phyloP scores from a whole-genome alignment of 805 yeast species.

The Candida suzukii region DNA sequence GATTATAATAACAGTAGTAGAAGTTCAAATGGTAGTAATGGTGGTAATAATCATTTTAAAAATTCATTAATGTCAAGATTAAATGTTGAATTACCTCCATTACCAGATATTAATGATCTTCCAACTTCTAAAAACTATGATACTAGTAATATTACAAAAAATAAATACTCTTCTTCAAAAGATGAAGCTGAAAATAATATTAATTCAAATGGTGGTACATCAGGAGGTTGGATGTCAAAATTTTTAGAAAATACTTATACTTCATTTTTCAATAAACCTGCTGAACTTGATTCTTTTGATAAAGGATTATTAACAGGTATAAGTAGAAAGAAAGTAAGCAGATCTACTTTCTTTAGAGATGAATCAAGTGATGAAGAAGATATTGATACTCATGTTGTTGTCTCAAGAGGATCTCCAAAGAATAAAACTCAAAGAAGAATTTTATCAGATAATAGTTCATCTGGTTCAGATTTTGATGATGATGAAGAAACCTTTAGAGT shows the following conservation, averaged over 20 bases:
- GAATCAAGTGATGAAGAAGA: constrained; percentile 24
- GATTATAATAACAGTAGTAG: no score
- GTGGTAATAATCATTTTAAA: background rate
- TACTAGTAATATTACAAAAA: no score
- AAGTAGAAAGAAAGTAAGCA: constrained; percentile 15
- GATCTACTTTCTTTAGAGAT: background rate
- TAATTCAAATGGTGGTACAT: background rate
- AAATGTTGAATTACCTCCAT: constrained; percentile 6
- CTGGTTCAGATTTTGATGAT: constrained; percentile 10
- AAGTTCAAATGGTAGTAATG: no score
- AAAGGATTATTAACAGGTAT: constrained; percentile 16
- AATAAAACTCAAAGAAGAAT: no score
- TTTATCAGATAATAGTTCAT: no score
- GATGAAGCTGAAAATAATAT: background rate
- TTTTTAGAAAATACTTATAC: constrained; percentile 11
- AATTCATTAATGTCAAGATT: background rate
- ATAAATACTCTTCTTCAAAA: background rate
- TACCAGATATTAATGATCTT: constrained; percentile 12
- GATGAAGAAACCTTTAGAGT: constrained; percentile 10
- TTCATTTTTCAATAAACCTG: constrained; percentile 12
- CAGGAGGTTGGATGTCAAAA: constrained; percentile 13
- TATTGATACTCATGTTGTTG: background rate
- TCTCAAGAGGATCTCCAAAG: background rate
- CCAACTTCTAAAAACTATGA: background rate
- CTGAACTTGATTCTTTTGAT: constrained; percentile 6